phyloP scores from a whole-genome alignment of 768 basidiomycete species.

The Exidia glandulosa region DNA sequence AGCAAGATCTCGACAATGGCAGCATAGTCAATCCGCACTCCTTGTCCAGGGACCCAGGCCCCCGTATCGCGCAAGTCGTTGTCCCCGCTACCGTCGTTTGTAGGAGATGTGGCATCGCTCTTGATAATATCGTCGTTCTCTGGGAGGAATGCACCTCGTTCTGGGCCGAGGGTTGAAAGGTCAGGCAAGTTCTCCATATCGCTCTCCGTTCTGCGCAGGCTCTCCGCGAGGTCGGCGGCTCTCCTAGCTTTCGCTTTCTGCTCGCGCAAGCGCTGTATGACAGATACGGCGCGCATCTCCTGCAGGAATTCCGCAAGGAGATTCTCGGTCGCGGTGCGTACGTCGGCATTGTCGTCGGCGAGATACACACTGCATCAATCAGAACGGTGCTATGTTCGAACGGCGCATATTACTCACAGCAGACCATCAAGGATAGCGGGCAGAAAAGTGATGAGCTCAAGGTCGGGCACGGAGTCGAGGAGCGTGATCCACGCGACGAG shows the following conservation, averaged over 20 bases:
- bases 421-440: constrained; percentile 93
- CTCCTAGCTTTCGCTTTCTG: constrained; percentile 37
- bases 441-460: constrained; percentile 88
- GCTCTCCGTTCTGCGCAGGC: constrained; percentile 29
- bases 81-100: constrained; percentile 33
- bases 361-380: constrained; percentile 66
- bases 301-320: constrained; percentile 80
- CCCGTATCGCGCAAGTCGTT: constrained; percentile 52
- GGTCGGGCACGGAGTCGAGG: constrained; percentile 90
- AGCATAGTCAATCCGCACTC: constrained; percentile 80
- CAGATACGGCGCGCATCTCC: constrained; percentile 79
- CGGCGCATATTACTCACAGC: constrained; percentile 44
- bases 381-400: constrained; percentile 7
- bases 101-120: constrained; percentile 19
- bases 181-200: constrained; percentile 46
- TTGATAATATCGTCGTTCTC: constrained; percentile 31
- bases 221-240: constrained; percentile 29
- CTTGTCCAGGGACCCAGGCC: constrained; percentile 93
- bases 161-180: constrained; percentile 44
- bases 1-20: constrained; percentile 91
- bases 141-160: constrained; percentile 32
- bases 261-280: constrained; percentile 56
- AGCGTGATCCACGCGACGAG: constrained; percentile 96
- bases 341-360: constrained; percentile 81
- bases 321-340: constrained; percentile 82